phyloP scores from a whole-genome alignment of 78 protist genomes.

The Acrasis kona region DNA sequence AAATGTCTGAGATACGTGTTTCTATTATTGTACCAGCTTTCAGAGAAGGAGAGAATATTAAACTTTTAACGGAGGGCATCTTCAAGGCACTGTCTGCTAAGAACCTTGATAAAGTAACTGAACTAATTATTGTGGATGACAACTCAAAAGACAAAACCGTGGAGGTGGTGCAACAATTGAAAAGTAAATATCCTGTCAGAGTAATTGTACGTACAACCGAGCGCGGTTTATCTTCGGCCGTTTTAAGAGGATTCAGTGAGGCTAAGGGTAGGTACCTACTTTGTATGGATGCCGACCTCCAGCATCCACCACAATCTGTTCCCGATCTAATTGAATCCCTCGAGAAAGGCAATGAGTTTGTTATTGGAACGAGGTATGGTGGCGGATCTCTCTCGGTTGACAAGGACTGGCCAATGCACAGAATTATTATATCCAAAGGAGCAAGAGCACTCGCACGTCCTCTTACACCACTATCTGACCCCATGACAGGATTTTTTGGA shows the following conservation, averaged over 20 bases:
- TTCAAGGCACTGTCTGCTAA: slow-evolving; percentile 8
- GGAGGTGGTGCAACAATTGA: not conserved
- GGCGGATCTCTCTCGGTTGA: slow-evolving; percentile 4
- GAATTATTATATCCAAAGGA: slow-evolving; percentile 16
- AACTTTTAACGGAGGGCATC: not conserved
- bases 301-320: slow-evolving; percentile 27
- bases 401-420: slow-evolving; percentile 33
- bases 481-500: slow-evolving; percentile 42
- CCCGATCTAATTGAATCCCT: slow-evolving; percentile 13
- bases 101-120: not conserved
- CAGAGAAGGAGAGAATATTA: slow-evolving; percentile 27
- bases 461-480: slow-evolving; percentile 33
- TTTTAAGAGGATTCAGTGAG: slow-evolving; percentile 9
- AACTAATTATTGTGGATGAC: slow-evolving; percentile 38
- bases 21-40: slow-evolving; percentile 34
- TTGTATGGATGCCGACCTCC: slow-evolving; percentile 41
- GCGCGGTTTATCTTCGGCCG: slow-evolving; percentile 32
- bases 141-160: slow-evolving; percentile 18
- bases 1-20: not conserved
- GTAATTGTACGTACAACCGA: slow-evolving; percentile 22
- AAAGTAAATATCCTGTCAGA: not conserved
- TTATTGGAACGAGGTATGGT: slow-evolving; percentile 4
- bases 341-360: not conserved
- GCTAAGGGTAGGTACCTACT: slow-evolving; percentile 8
- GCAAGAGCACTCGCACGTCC: slow-evolving; percentile 21